Conservation (phyloP, 2,329 filamentous ascomycete species). For the Pseudocercospora cruenta region DNA sequence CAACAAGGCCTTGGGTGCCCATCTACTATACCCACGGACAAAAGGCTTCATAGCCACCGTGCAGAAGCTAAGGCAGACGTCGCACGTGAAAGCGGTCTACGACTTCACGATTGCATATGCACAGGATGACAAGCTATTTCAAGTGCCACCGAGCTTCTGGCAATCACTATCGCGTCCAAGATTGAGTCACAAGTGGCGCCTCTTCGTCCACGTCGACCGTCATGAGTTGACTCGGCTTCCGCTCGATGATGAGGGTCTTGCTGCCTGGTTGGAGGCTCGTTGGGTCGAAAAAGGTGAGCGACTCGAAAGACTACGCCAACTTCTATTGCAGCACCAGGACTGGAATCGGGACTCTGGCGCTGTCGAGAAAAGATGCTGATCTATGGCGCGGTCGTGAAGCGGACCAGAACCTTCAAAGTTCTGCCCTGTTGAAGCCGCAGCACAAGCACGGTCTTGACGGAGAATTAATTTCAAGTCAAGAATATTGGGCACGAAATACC, state of each 20-base stretch:
- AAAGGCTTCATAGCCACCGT: slow-evolving; percentile 65
- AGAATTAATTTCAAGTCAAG: too few relatives aligned
- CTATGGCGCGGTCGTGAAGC: too few relatives aligned
- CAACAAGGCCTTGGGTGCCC: slow-evolving; percentile 56
- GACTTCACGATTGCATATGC: slow-evolving; percentile 47
- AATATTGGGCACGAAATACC: too few relatives aligned
- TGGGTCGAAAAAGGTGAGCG: slow-evolving; percentile 43
- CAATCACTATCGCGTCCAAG: slow-evolving; percentile 35
- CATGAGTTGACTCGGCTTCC: slow-evolving; percentile 37
- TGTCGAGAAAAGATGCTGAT: neutral
- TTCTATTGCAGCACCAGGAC: neutral
- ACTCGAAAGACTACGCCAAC: slow-evolving; percentile 35
- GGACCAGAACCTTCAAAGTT: too few relatives aligned
- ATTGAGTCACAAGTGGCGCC: slow-evolving; percentile 34
- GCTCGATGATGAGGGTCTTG: slow-evolving; percentile 35
- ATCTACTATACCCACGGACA: slow-evolving; percentile 63
- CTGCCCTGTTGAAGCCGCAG: too few relatives aligned
- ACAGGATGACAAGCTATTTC: slow-evolving; percentile 32
- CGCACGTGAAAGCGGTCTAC: slow-evolving; percentile 43
- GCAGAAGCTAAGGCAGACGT: slow-evolving; percentile 51
- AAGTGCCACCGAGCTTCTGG: slow-evolving; percentile 39
- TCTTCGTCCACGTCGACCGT: slow-evolving; percentile 41
- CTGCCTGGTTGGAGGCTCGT: slow-evolving; percentile 41
- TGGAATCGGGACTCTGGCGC: neutral
- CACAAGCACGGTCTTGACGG: too few relatives aligned